Evolutionary conservation across 306 rosid genomes (phyloP), one percentile per base, ranked within the genome.

Genomic region (Delonix regia): DNA sequence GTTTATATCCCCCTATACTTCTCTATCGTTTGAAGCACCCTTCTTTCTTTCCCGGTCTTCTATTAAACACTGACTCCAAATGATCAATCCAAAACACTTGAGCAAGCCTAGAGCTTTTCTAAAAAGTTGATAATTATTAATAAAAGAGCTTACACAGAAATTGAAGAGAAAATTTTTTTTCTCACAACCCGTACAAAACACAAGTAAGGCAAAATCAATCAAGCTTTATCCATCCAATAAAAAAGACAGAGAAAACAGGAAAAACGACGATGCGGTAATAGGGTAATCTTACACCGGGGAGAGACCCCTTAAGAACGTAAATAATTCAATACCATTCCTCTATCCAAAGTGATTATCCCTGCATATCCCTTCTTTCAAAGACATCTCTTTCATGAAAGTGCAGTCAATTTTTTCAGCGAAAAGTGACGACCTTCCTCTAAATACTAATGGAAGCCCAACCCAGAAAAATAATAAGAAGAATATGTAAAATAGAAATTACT

Each of bases 221-320:
- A 69, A 69, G 47, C 7, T 5, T 41, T 9, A 28, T 45, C 9
- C 56, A 48, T 18, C 9, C 19, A 70, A 30, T 49, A 5, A 71
- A 71, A 71, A 71, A 62, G 42, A 27, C 47, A 49, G 6, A 14
- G 5, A 41, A 60, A 15, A 39, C 11, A 60, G 19, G 39, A 21
- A 44, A 38, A 62, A 53, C 19, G 4, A 52, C 38, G 67, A 73
- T 1, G n/a, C 25, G 25, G 8, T 2, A 56, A 41, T 16, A 25
- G 49, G 3, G 39, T 7, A 16, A 16, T 33, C 10, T 11, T 48
- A 48, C 12, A n/a, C 68, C 68, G 6, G 9, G 7, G 24, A 64
- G 48, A 59, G 41, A 49, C 78, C 83, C 81, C 67, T 57, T 41
- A 28, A 42, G 56, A 39, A 41, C 19, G 15, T 8, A 1, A 52